These are phyloP conservation scores for Auriculariales sp. DNA, from an alignment of 768 basidiomycete genomes.

Conservation along the genomic window DNA sequence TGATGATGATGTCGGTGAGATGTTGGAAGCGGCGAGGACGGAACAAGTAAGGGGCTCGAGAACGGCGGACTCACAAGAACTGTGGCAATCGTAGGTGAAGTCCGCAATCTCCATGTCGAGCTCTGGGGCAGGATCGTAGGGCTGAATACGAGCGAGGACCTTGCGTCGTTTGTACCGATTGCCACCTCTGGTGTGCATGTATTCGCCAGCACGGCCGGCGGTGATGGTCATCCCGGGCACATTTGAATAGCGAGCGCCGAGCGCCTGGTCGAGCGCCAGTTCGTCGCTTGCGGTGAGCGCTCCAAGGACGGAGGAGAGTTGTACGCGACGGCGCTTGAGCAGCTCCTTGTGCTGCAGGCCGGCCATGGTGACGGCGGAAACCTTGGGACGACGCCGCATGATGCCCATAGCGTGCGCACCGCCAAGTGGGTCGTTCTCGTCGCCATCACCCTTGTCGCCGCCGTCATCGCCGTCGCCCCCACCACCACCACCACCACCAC, in stretches of 20 bases:
- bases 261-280: constrained; percentile 63
- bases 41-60: neutral
- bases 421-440: constrained; percentile 24
- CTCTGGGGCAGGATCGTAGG: neutral
- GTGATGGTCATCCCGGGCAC: neutral
- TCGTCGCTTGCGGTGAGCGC: constrained; percentile 52
- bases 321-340: constrained; percentile 50
- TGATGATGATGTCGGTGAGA: too few relatives aligned
- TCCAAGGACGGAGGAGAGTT: constrained; percentile 56
- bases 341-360: constrained; percentile 66
- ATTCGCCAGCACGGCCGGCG: neutral
- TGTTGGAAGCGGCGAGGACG: neutral
- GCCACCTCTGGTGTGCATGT: neutral
- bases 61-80: constrained; percentile 50
- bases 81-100: constrained; percentile 49
- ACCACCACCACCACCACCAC: constrained; percentile 5
- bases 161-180: neutral
- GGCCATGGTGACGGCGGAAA: constrained; percentile 24
- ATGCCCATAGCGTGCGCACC: constrained; percentile 14
- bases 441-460: constrained; percentile 17
- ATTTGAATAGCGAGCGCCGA: constrained; percentile 30
- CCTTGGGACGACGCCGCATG: constrained; percentile 10
- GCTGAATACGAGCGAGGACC: neutral
- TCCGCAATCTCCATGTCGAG: constrained; percentile 14
- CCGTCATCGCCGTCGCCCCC: constrained; percentile 29